phyloP scores from a whole-genome alignment of 257 asterid genomes.

The Rubia yunnanensis region DNA sequence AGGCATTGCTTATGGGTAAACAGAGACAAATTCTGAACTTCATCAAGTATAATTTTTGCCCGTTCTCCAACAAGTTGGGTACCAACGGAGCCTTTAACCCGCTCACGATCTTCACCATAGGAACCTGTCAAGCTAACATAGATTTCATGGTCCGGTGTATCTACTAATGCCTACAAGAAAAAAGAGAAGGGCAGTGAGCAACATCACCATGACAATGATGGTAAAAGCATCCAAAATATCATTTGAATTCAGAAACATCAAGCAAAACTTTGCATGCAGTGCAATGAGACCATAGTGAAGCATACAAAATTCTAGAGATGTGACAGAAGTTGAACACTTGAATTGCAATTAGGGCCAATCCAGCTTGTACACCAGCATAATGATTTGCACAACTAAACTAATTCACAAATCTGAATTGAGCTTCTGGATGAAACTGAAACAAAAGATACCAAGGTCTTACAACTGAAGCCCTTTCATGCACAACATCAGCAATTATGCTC shows the following conservation, averaged over 20 bases:
- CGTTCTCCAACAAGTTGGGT: slow-evolving; percentile 92
- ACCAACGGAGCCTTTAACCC: slow-evolving; percentile 83
- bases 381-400: neutral
- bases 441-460: neutral
- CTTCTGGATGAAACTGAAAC: neutral
- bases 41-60: slow-evolving; percentile 82
- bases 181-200: slow-evolving; percentile 15
- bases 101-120: slow-evolving; percentile 60
- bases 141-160: slow-evolving; percentile 80
- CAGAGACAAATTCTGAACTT: slow-evolving; percentile 59
- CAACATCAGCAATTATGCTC: neutral
- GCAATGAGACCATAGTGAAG: neutral
- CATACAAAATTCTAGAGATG: neutral
- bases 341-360: neutral
- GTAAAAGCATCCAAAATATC: neutral
- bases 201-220: slow-evolving; percentile 5
- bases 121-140: slow-evolving; percentile 70
- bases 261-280: neutral
- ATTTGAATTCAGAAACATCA: neutral
- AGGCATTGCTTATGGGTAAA: slow-evolving; percentile 68
- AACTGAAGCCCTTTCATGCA: neutral
- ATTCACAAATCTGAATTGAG: neutral
- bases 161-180: slow-evolving; percentile 59
- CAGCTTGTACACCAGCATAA: neutral
- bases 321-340: neutral